A percentile compares a stretch with the other conserved stretches of the same genome.
Evolutionary conservation across 148 eudicot genomes (phyloP).

Genomic region (Tetragonia tetragonoides): DNA sequence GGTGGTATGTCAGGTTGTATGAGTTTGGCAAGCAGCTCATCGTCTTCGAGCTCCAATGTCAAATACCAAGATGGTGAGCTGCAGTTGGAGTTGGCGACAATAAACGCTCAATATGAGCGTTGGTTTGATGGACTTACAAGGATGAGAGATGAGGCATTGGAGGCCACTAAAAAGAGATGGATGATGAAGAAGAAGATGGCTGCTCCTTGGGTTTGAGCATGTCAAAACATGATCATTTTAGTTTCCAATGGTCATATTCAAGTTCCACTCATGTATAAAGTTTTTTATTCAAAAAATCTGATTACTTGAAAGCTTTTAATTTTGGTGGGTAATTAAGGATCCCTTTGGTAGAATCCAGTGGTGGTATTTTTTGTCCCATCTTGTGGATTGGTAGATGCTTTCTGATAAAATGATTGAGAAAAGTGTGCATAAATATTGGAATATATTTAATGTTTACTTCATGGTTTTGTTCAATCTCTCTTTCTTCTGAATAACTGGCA

Average conservation of each 20-base stretch:
- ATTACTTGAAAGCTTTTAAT: too few relatives aligned
- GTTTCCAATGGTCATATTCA: neutral
- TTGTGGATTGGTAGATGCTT: constrained; percentile 27
- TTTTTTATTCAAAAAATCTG: too few relatives aligned
- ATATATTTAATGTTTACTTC: neutral
- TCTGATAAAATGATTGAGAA: constrained; percentile 13
- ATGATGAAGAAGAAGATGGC: constrained; percentile 42
- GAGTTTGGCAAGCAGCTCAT: constrained; percentile 46
- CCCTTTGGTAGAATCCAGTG: neutral
- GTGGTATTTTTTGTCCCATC: constrained; percentile 18
- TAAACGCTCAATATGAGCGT: constrained; percentile 51
- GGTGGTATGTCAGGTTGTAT: constrained; percentile 27
- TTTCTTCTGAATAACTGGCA: neutral
- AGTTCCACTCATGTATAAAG: neutral
- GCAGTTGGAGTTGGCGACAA: constrained; percentile 55
- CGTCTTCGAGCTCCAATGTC: constrained; percentile 34
- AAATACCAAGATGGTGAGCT: constrained; percentile 41
- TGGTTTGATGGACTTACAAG: constrained; percentile 60
- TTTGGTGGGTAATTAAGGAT: neutral
- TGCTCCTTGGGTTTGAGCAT: constrained; percentile 25
- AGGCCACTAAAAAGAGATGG: constrained; percentile 69
- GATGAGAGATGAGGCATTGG: constrained; percentile 52
- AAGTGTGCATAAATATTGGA: constrained; percentile 25
- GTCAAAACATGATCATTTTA: neutral
- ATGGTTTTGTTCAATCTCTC: neutral